Percentiles rank a stretch among this genome's conserved stretches.
Evolutionary conservation across 768 basidiomycete species (phyloP).

Genomic region (Coprinopsis marcescibilis): DNA sequence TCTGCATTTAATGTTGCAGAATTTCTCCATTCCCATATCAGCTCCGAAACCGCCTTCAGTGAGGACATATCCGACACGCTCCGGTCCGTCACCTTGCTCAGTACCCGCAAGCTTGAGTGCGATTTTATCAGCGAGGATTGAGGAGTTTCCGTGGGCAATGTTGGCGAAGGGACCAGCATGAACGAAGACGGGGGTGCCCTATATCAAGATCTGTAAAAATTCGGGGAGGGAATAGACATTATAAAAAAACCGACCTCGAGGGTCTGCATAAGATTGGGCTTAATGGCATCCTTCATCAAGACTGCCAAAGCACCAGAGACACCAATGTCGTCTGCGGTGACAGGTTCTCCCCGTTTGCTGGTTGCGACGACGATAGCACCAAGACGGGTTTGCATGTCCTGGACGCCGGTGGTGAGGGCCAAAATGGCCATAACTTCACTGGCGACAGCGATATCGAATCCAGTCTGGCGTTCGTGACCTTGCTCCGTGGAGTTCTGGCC

Average conservation of each 20-base stretch:
- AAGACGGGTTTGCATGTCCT: constrained; percentile 88
- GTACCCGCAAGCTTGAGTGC: constrained; percentile 96
- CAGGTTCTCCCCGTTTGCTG: constrained; percentile 81
- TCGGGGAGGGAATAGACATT: not conserved
- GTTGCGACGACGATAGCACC: constrained; percentile 98
- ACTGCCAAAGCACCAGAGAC: constrained; percentile 94
- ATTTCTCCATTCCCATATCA: constrained; percentile 99
- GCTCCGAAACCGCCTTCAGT: constrained; percentile 99
- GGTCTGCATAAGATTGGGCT: constrained; percentile 98
- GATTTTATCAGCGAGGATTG: constrained; percentile 94
- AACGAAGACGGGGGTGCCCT: constrained; percentile 98
- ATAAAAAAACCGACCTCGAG: constrained; percentile 52
- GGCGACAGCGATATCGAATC: constrained; percentile 96
- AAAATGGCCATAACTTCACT: constrained; percentile 98
- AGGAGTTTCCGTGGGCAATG: constrained; percentile 98
- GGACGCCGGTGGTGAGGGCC: constrained; percentile 79
- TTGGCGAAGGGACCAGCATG: constrained; percentile 99
- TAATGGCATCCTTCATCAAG: constrained; percentile 98
- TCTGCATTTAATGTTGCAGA: constrained; percentile 99
- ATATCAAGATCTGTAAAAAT: constrained; percentile 6
- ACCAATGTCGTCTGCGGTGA: constrained; percentile 96
- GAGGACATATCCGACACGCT: constrained; percentile 88
- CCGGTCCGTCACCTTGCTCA: constrained; percentile 80
- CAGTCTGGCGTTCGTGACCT: constrained; percentile 82
- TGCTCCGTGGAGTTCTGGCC: constrained; percentile 89